These are phyloP conservation scores for Benincasa hispida DNA, from an alignment of 306 rosid genomes.

Conservation along the genomic window DNA sequence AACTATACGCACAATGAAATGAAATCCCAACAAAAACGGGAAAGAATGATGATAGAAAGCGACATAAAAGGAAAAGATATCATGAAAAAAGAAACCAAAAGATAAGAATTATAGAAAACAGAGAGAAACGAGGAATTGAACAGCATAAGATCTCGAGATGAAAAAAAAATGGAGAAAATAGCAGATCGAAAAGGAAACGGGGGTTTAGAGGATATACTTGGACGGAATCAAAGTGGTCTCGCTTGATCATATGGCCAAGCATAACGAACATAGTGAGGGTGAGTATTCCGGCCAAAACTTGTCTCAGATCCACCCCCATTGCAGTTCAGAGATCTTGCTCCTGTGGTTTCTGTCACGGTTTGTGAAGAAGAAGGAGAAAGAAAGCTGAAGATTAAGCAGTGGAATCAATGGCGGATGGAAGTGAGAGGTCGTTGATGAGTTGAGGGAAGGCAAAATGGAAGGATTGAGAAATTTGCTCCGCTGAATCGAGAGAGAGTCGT, in stretches of 20 bases:
- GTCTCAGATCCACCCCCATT: constrained; percentile 95
- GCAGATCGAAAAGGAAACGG: neutral
- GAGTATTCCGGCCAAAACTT: constrained; percentile 80
- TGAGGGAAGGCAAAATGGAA: neutral
- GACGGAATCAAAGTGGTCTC: constrained; percentile 91
- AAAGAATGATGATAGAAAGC: neutral
- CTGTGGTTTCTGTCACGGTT: too few relatives aligned
- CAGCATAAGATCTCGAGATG: neutral
- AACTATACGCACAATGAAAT: neutral
- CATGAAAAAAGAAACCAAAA: neutral
- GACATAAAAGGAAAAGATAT: neutral
- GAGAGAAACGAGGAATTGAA: neutral
- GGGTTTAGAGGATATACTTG: constrained; percentile 26
- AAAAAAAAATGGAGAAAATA: neutral
- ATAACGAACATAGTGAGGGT: constrained; percentile 89
- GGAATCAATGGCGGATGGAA: neutral
- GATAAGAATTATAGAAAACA: neutral
- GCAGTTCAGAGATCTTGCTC: constrained; percentile 1
- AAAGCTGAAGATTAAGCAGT: neutral
- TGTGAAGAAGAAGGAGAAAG: constrained; percentile 3
- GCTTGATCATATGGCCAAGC: constrained; percentile 97
- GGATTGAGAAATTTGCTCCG: neutral
- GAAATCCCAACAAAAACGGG: neutral
- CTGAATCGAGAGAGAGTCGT: neutral
- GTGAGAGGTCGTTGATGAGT: neutral